phyloP scores from a whole-genome alignment of 371 early-diverging fungal species.

The Mortierella sp. region DNA sequence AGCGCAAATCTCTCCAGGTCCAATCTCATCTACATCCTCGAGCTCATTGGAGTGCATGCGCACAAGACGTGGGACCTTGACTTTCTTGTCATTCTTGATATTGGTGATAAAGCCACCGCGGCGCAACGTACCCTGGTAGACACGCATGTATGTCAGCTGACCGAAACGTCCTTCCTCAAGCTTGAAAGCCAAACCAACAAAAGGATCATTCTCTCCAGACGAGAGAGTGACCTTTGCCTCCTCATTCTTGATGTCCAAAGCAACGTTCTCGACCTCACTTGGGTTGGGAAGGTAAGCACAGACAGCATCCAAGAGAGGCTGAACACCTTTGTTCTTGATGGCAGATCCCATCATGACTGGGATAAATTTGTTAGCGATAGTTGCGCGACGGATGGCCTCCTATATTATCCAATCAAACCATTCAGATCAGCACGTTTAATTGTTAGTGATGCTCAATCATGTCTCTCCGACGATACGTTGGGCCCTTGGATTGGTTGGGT shows the following conservation, averaged over 20 bases:
- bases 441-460: too few species aligned
- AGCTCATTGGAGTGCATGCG: conserved; percentile 99
- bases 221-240: conserved; percentile 74
- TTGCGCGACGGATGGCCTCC: conserved; percentile 84
- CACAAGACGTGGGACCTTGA: conserved; percentile 95
- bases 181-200: conserved; percentile 94
- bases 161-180: conserved; percentile 97
- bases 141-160: conserved; percentile 96
- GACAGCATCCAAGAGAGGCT: conserved; percentile 83
- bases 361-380: conserved; percentile 81
- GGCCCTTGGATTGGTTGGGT: not conserved
- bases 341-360: conserved; percentile 93
- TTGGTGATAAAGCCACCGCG: conserved; percentile 92
- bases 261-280: conserved; percentile 79
- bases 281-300: conserved; percentile 84
- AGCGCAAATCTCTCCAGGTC: conserved; percentile 98
- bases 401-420: conserved; percentile 13
- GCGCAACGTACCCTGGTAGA: conserved; percentile 94
- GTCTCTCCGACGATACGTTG: too few species aligned
- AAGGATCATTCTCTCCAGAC: conserved; percentile 75
- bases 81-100: conserved; percentile 92
- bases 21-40: conserved; percentile 96
- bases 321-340: conserved; percentile 88
- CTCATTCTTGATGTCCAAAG: conserved; percentile 77
- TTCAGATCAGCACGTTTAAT: not conserved